These are phyloP conservation scores for Candida takata DNA, from an alignment of 805 yeast genomes.

Conservation along the genomic window DNA sequence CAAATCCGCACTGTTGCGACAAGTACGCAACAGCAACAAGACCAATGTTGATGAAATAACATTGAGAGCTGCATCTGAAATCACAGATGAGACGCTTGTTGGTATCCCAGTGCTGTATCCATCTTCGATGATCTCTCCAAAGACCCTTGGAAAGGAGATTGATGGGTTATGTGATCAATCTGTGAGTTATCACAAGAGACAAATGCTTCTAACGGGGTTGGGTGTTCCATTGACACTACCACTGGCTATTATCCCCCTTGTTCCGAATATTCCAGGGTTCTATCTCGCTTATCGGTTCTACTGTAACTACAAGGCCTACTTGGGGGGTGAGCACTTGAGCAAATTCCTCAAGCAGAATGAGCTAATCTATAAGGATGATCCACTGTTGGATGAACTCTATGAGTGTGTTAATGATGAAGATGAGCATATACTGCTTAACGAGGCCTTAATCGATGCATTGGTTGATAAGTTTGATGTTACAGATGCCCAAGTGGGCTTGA, in stretches of 20 bases:
- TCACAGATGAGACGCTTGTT: constrained; percentile 15
- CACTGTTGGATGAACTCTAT: constrained; percentile 26
- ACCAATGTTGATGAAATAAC: constrained; percentile 10
- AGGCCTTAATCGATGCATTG: constrained; percentile 38
- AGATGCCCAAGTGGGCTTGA: constrained; percentile 37
- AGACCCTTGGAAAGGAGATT: constrained; percentile 33
- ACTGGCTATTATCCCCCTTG: constrained; percentile 69
- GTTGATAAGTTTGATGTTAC: constrained; percentile 38
- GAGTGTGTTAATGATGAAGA: constrained; percentile 3
- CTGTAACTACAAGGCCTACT: constrained; percentile 73
- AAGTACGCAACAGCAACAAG: constrained; percentile 23
- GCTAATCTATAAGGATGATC: constrained; percentile 28
- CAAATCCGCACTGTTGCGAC: constrained; percentile 41
- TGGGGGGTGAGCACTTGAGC: constrained; percentile 65
- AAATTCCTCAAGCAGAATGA: constrained; percentile 43
- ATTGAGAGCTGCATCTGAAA: constrained; percentile 10
- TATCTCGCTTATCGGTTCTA: constrained; percentile 75
- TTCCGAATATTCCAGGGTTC: constrained; percentile 91
- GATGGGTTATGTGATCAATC: constrained; percentile 37
- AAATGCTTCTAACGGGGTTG: constrained; percentile 44
- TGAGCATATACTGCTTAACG: constrained; percentile 33
- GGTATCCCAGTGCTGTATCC: constrained; percentile 49
- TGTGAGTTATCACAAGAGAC: constrained; percentile 45
- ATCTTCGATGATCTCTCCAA: constrained; percentile 24
- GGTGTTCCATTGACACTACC: constrained; percentile 78